Percentiles rank a stretch among this genome's conserved stretches.
phyloP scores from a whole-genome alignment of 2,329 filamentous ascomycete genomes.

The Coccinonectria pachysandricola region DNA sequence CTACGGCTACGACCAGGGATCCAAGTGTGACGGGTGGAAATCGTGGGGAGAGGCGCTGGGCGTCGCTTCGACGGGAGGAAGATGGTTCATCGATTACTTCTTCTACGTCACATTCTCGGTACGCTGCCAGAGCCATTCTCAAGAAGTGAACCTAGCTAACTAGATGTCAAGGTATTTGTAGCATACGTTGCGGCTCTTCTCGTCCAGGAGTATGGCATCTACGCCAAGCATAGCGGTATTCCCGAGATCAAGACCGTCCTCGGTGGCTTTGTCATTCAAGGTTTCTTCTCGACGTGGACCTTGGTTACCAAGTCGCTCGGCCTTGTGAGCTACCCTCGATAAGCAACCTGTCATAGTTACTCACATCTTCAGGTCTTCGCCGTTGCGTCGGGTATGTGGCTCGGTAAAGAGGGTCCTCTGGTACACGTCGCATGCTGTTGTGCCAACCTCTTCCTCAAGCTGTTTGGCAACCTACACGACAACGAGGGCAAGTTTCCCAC shows the following conservation, averaged over 20 bases:
- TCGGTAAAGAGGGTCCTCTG: conserved; percentile 90
- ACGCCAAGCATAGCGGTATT: conserved; percentile 92
- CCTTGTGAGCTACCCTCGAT: conserved; percentile 45
- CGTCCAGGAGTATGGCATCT: conserved; percentile 73
- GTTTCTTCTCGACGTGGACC: conserved; percentile 82
- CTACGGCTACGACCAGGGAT: conserved; percentile 74
- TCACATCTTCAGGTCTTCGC: conserved; percentile 73
- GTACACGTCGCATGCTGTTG: conserved; percentile 97
- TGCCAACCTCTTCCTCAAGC: conserved; percentile 85
- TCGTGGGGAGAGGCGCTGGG: conserved; percentile 72
- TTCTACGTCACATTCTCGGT: conserved; percentile 82
- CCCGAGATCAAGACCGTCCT: conserved; percentile 96
- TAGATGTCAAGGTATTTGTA: conserved; percentile 58
- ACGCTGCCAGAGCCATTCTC: conserved; percentile 20
- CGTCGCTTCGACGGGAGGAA: conserved; percentile 53
- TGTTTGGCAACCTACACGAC: conserved; percentile 65
- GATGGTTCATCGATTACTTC: conserved; percentile 77
- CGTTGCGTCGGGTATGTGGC: conserved; percentile 89
- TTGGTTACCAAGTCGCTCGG: conserved; percentile 82
- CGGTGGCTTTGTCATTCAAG: conserved; percentile 83
- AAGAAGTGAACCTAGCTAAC: background rate
- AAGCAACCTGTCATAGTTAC: no score
- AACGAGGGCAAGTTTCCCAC: conserved; percentile 62
- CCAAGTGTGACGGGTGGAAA: conserved; percentile 78
- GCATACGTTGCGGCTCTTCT: conserved; percentile 68